Evolutionary conservation across 2,329 filamentous ascomycete species (phyloP).

Genomic region (Lecanosticta acicola): DNA sequence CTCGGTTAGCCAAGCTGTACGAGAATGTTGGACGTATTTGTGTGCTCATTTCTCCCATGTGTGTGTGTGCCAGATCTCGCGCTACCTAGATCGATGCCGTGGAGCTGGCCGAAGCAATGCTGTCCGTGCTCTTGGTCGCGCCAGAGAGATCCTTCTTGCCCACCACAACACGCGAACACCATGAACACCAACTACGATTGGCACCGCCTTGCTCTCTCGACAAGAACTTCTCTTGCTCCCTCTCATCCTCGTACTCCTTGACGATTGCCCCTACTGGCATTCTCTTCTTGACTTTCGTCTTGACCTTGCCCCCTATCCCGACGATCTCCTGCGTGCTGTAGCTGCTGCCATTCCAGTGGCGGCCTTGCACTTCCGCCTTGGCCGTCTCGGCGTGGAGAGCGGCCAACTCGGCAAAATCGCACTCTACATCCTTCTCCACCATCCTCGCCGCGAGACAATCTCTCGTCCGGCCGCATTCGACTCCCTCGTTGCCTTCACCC

Average conservation of each 20-base stretch:
- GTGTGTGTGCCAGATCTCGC: no score
- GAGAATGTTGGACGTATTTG: no score
- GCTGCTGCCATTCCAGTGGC: slow-evolving; percentile 55
- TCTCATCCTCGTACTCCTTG: slow-evolving; percentile 77
- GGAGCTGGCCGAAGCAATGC: slow-evolving; percentile 26
- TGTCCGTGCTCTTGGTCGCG: slow-evolving; percentile 22
- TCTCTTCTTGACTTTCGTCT: slow-evolving; percentile 79
- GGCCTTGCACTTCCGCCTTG: slow-evolving; percentile 25
- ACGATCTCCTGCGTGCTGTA: slow-evolving; percentile 86
- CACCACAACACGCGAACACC: slow-evolving; percentile 61
- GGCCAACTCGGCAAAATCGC: slow-evolving; percentile 68
- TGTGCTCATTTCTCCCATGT: no score
- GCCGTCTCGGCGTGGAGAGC: slow-evolving; percentile 38
- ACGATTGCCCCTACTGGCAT: slow-evolving; percentile 78
- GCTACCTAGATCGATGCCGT: no score
- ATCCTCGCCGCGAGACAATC: slow-evolving; percentile 70
- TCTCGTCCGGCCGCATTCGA: slow-evolving; percentile 76
- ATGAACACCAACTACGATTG: slow-evolving; percentile 81
- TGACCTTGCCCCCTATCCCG: slow-evolving; percentile 80
- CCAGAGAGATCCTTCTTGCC: slow-evolving; percentile 27
- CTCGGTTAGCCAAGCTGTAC: no score
- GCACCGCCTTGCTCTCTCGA: slow-evolving; percentile 62
- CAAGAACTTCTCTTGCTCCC: slow-evolving; percentile 59
- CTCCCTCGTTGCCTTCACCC: slow-evolving; percentile 80
- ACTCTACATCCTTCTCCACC: slow-evolving; percentile 79